Base-by-base conservation (phyloP, 352 stramenopile genomes). In the Pythium aphanidermatum region DNA sequence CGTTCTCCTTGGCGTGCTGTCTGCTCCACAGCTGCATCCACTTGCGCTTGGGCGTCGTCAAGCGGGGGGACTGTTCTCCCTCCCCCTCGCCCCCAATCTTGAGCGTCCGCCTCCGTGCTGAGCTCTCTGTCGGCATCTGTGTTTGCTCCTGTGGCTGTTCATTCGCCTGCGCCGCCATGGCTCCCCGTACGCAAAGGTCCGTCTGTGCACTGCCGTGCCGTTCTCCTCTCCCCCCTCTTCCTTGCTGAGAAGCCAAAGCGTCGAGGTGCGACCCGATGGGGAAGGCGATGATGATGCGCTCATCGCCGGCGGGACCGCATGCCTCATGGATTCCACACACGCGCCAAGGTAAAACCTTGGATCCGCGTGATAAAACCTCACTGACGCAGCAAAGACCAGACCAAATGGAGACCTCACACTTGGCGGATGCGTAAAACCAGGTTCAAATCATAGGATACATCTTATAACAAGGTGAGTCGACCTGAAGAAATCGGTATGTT, bases 21-120 rank as follows among this genome's bases (percentile, higher is more conserved):
- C 68, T 64, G 27, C 60, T 86, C 78, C 78, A 90, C 5, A 68
- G 48, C 58, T 79, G 71, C 36, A 90, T 87, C 78, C 78, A 90
- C 43, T 69, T 68, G 63, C 85, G 79, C 63, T 90, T 87, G 41
- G 75, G 78, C 44, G 78, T 86, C 13, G 86, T 55, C 23, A 55
- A 26, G 7, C 21, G 14, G 14, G 66, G 70, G 17, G 60, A 54
- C 28, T 25, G 17, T 38, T 26, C 40, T 48, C 21, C 11, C 31
- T 28, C 2, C 27, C 40, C 43, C 52, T 56, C 16, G 19, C 35
- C 10, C 41, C 38, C 37, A 48, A 58, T 16, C 26, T 19, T 11
- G 13, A 46, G 38, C 38, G 16, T 11, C 0, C 24, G 27, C 14
- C 30, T 10, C n/a, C n/a, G 32, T 28, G 7, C 16, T n/a, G 32